Evolutionary conservation across 176 grass and related monocot species (phyloP), one percentile per base, ranked within the genome.

Genomic region (Urochloa ruziziensis): DNA sequence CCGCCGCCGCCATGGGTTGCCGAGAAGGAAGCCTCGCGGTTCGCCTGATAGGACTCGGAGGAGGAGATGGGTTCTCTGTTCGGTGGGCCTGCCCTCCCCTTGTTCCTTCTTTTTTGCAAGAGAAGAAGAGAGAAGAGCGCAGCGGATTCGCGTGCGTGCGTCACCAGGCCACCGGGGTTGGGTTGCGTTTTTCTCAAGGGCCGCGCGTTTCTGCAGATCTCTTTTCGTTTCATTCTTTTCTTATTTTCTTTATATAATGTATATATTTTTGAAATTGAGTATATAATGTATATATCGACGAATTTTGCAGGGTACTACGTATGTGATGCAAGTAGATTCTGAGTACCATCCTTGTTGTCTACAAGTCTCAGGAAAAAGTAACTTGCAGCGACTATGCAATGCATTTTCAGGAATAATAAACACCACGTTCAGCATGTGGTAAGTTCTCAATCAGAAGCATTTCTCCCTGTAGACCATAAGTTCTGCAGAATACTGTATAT

Each of bases 151-250:
- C 42, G 48, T 11, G 47, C 47, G 47, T 46, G 43, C 43, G 43
- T 7, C 14, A 13, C 14, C 28, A 8, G 40, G 7, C 37, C 4
- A 39, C 6, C 24, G 24, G 10, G 2, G 0, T 6, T 0, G 3
- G 44, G 43, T 80, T 25, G 62, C 77, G 77, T 67, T 80, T 67
- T 52, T 36, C 21, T 66, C 13, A n/a, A 80, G 29, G 77, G 37
- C 35, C 35, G 35, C 54, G 6, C 7, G 73, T 58, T 39, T 42
- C 70, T 32, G 70, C 4, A 32, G 2, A 32, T 49, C 21, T 28
- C 27, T 48, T 49, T 49, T 17, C 4, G 7, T 6, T 33, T 19
- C 4, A n/a, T 33, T 12, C 15, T 61, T 44, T 21, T 44, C n/a
- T n/a, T 43, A 39, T 39, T 39, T 39, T 39, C 37, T 39, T n/a